Percentiles rank a stretch among this genome's conserved stretches.
Conservation (phyloP, 352 stramenopile genomes). For the Globisporangium perplexum region DNA sequence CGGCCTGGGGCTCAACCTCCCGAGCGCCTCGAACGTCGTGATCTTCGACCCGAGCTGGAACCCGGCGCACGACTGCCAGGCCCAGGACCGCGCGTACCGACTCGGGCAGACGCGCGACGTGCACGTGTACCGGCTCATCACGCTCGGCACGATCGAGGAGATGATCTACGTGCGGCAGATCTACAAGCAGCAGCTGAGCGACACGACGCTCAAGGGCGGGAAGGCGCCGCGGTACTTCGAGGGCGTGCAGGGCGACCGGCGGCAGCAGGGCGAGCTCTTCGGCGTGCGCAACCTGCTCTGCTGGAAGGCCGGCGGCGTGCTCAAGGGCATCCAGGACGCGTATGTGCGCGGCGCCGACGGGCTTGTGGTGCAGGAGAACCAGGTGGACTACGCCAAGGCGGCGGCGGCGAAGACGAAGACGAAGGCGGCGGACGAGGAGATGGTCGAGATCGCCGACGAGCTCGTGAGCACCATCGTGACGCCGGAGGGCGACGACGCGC, state of each 20-base stretch:
- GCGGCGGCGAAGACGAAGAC: not conserved
- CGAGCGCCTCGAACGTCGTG: slow-evolving; percentile 77
- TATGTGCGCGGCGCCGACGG: slow-evolving; percentile 51
- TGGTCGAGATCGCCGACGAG: slow-evolving; percentile 15
- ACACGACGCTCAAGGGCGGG: slow-evolving; percentile 69
- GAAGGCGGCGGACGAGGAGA: slow-evolving; percentile 11
- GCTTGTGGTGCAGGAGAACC: slow-evolving; percentile 49
- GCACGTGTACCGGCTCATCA: slow-evolving; percentile 81
- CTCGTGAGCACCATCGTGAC: slow-evolving; percentile 11
- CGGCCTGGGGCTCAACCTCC: slow-evolving; percentile 73
- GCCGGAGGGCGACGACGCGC: not conserved
- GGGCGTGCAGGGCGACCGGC: slow-evolving; percentile 67
- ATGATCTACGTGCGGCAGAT: slow-evolving; percentile 88
- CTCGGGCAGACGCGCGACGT: slow-evolving; percentile 86
- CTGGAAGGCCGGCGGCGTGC: slow-evolving; percentile 64
- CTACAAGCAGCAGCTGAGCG: slow-evolving; percentile 83
- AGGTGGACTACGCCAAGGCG: slow-evolving; percentile 35
- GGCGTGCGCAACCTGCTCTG: slow-evolving; percentile 71
- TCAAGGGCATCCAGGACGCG: slow-evolving; percentile 72
- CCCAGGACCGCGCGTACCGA: slow-evolving; percentile 77
- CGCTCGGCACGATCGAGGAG: slow-evolving; percentile 81
- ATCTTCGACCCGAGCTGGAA: slow-evolving; percentile 89
- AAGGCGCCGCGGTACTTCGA: slow-evolving; percentile 76
- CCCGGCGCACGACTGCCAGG: slow-evolving; percentile 79
- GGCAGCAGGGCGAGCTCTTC: slow-evolving; percentile 73